Evolutionary conservation across 768 basidiomycete genomes (phyloP).

Genomic region (Polyporus arcularius): DNA sequence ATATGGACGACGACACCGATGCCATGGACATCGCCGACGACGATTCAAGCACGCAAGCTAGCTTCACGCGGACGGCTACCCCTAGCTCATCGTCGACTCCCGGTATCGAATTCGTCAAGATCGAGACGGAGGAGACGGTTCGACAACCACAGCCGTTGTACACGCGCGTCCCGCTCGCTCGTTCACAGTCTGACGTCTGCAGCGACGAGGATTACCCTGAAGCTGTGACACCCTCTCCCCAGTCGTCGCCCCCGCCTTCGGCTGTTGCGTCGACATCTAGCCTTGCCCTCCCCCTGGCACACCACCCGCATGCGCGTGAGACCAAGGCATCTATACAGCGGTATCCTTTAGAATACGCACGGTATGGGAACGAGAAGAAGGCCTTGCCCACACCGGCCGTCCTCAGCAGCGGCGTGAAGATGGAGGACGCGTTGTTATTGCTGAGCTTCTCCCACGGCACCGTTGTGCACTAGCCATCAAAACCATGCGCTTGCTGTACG

Average conservation of each 20-base stretch:
- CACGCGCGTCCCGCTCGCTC: constrained; percentile 14
- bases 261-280: constrained; percentile 26
- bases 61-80: constrained; percentile 25
- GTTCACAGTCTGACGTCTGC: constrained; percentile 49
- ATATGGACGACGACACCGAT: constrained; percentile 41
- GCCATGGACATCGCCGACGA: constrained; percentile 45
- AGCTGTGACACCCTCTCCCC: constrained; percentile 71
- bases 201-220: constrained; percentile 69
- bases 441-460: constrained; percentile 73
- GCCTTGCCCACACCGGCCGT: constrained; percentile 2
- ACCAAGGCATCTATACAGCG: constrained; percentile 29
- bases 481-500: constrained; percentile 3
- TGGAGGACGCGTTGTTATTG: constrained; percentile 75
- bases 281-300: constrained; percentile 21
- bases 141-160: constrained; percentile 8
- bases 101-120: constrained; percentile 20
- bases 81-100: constrained; percentile 16
- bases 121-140: constrained; percentile 22
- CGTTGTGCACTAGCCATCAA: constrained; percentile 30
- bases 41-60: constrained; percentile 29
- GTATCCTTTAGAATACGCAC: constrained; percentile 46
- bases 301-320: constrained; percentile 16
- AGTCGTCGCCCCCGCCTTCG: constrained; percentile 43
- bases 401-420: constrained; percentile 51
- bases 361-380: constrained; percentile 46